Evolutionary conservation across 192 early-diverging fungal genomes (phyloP).

Genomic region (Podila verticillata): DNA sequence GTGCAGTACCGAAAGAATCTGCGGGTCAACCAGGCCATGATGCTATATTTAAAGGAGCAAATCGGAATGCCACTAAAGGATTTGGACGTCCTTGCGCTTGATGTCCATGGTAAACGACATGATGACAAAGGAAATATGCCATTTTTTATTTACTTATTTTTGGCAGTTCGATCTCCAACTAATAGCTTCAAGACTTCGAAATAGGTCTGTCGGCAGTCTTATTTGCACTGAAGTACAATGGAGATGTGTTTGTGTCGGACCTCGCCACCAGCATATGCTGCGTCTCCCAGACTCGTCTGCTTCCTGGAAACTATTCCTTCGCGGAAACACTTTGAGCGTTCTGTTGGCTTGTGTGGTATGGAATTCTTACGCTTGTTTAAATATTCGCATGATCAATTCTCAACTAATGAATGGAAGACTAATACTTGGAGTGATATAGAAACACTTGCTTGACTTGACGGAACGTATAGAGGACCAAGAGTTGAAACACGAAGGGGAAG

Average conservation of each 20-base stretch:
- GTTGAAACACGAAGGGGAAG: slow-evolving; percentile 14
- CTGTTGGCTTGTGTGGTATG: slow-evolving; percentile 23
- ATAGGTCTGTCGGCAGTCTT: slow-evolving; percentile 24
- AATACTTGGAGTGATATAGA: slow-evolving; percentile 11
- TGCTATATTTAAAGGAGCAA: slow-evolving; percentile 19
- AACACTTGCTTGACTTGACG: slow-evolving; percentile 5
- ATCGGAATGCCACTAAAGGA: slow-evolving; percentile 11
- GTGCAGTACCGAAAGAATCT: slow-evolving; percentile 30
- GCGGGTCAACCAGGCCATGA: slow-evolving; percentile 24
- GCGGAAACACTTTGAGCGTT: slow-evolving; percentile 14
- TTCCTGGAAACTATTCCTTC: slow-evolving; percentile 18
- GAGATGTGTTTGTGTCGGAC: slow-evolving; percentile 18
- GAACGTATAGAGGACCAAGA: slow-evolving; percentile 15
- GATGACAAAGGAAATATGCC: background rate
- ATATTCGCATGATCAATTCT: background rate
- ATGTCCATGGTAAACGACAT: slow-evolving; percentile 17
- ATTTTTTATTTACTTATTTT: background rate
- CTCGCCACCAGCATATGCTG: slow-evolving; percentile 28
- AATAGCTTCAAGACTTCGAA: background rate
- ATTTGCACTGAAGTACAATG: slow-evolving; percentile 18
- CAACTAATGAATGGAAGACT: background rate
- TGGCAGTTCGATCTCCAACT: slow-evolving; percentile 3
- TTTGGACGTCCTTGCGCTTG: slow-evolving; percentile 11
- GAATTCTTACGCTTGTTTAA: background rate
- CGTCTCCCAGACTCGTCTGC: slow-evolving; percentile 22